Base-by-base conservation (phyloP, 306 rosid genomes). In the Dalbergia cochinchinensis region DNA sequence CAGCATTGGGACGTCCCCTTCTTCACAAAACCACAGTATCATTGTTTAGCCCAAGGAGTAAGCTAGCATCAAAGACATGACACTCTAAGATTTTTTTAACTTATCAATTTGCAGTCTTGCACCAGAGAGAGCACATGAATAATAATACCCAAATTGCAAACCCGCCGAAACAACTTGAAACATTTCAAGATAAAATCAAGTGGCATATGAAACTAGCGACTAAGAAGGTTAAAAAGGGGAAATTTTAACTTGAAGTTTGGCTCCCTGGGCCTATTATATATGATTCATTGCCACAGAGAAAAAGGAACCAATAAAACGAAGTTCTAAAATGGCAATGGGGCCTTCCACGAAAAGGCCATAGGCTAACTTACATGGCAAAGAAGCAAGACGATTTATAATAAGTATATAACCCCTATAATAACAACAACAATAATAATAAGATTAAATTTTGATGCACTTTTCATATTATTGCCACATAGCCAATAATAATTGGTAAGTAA, bases 41-140 rank as follows among this genome's bases (percentile, higher is more conserved):
- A 53, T 78, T 73, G 77, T 69, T 83, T 33, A 80, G 65, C 59
- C 84, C 87, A 58, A 81, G 10, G 72, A 74, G 65, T 83, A 68
- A 73, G 41, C 7, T 37, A 4, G 41, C 20, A 77, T 9, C 14
- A 78, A 50, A n/a, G 8, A 18, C 15, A 19, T 39, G 59, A 58
- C 3, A 31, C 50, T 20, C 31, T 6, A 11, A 15, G 15, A 20
- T 34, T 50, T 20, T 50, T 62, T 70, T 11, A n/a, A n/a, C 62
- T 64, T 62, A 65, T 53, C 54, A 44, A 71, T 34, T 63, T 71
- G 44, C n/a, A 73, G 37, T 6, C 3, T 6, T 34, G 4, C n/a
- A 76, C 14, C 54, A 12, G 8, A 8, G 6, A 8, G 13, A 64
- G 8, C 19, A 37, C 6, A 18, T 65, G 19, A 78, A 39, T 14